Percentiles rank a stretch among this genome's conserved stretches.
phyloP scores from a whole-genome alignment of 225 moss, liverwort and hornwort species.

The Marchantia paleacea region DNA sequence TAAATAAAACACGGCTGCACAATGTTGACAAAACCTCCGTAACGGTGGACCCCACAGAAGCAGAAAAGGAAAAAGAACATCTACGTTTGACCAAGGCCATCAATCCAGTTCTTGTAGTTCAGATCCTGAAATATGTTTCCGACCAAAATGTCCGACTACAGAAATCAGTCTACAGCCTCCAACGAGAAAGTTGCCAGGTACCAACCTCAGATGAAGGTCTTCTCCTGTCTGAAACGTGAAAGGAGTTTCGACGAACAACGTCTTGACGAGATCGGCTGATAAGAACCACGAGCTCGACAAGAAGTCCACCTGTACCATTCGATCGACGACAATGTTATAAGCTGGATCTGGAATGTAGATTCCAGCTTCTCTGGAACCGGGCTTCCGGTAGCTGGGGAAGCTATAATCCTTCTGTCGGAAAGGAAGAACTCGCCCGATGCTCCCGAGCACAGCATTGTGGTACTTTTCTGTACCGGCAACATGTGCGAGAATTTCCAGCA shows the following conservation, averaged over 20 bases:
- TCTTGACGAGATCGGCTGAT: slow-evolving; percentile 63
- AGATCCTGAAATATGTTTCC: neutral
- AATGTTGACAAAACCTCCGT: neutral
- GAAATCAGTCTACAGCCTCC: neutral
- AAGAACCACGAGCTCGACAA: slow-evolving; percentile 98
- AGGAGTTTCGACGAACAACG: slow-evolving; percentile 86
- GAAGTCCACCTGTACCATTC: slow-evolving; percentile 84
- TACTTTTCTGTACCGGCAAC: slow-evolving; percentile 81
- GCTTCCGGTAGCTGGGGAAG: slow-evolving; percentile 91
- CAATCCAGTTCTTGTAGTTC: neutral
- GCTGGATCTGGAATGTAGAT: slow-evolving; percentile 95
- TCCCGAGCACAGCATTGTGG: slow-evolving; percentile 74
- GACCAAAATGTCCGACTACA: neutral
- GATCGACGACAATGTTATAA: slow-evolving; percentile 71
- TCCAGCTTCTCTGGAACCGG: slow-evolving; percentile 74
- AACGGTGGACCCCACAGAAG: neutral
- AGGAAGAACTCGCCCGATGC: slow-evolving; percentile 90
- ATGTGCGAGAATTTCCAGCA: slow-evolving; percentile 84
- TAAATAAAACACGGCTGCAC: neutral
- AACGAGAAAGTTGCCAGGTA: neutral
- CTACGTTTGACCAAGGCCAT: too few relatives aligned
- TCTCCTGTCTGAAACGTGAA: slow-evolving; percentile 95
- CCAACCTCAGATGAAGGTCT: slow-evolving; percentile 90
- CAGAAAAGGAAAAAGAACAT: neutral
- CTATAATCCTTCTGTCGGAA: slow-evolving; percentile 89